Evolutionary conservation across 768 basidiomycete genomes (phyloP).

Genomic region (Leccinum incarnatum): DNA sequence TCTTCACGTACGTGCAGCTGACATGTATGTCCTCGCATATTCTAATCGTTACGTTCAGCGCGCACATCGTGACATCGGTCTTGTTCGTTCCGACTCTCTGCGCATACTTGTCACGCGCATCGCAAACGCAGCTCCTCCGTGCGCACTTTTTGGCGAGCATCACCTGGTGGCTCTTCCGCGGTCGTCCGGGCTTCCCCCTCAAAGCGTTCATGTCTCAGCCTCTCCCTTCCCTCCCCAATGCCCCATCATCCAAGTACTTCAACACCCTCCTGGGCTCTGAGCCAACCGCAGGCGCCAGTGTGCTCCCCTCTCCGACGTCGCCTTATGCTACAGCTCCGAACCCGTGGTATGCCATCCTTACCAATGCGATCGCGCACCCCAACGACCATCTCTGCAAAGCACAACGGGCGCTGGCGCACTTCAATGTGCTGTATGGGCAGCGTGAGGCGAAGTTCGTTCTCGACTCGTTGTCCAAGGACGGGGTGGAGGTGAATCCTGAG

Average conservation of each 20-base stretch:
- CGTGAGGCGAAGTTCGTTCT: conserved; percentile 36
- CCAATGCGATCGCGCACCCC: conserved; percentile 52
- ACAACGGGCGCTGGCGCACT: conserved; percentile 50
- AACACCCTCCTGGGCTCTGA: conserved; percentile 23
- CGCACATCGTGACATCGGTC: conserved; percentile 68
- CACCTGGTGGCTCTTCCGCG: conserved; percentile 55
- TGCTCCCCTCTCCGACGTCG: conserved; percentile 34
- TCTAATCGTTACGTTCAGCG: conserved; percentile 37
- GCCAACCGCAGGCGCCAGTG: conserved; percentile 20
- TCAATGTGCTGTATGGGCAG: conserved; percentile 42
- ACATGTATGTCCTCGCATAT: background rate
- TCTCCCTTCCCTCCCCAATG: conserved; percentile 19
- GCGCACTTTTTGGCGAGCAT: conserved; percentile 53
- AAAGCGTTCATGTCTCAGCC: conserved; percentile 44
- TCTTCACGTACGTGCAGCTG: conserved; percentile 53
- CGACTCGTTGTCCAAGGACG: conserved; percentile 20
- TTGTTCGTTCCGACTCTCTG: conserved; percentile 56
- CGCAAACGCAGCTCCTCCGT: conserved; percentile 53
- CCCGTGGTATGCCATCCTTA: conserved; percentile 57
- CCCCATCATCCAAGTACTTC: conserved; percentile 20
- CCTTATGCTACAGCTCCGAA: conserved; percentile 43
- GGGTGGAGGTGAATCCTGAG: conserved; percentile 39
- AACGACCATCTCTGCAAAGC: conserved; percentile 55
- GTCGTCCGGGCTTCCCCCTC: conserved; percentile 50
- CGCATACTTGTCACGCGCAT: conserved; percentile 53